Base-by-base conservation (phyloP, 2,329 filamentous ascomycete genomes). In the Exophiala alcalophila region DNA sequence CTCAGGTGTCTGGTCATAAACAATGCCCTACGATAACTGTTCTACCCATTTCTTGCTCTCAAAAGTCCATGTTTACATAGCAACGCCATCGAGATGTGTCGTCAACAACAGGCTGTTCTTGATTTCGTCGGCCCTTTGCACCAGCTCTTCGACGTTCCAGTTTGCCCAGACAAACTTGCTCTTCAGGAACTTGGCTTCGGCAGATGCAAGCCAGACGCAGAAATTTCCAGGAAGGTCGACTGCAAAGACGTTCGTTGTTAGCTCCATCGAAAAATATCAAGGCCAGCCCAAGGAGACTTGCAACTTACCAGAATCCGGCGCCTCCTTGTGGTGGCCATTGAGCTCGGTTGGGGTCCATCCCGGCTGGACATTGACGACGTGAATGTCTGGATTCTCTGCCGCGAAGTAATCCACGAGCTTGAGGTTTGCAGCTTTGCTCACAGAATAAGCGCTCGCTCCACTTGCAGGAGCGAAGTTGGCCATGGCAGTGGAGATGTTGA, bases 131-230 rank as follows among this genome's bases (percentile, higher is more conserved):
- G 61, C 62, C 18, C 57, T 55, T 1, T 60, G 57, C 53, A 69
- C 68, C 15, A 77, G 62, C 49, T 76, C 73, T 25, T 72, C 63
- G 0, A 75, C 65, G 54, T 77, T 74, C 73, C 72, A 77, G 14
- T 70, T 70, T 5, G 65, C 63, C 67, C 70, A 76, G 1, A 75
- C 53, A 18, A 69, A 69, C 31, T 67, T 70, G 2, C 66, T 62
- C 23, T 65, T 69, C 21, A 77, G 52, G 46, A 76, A 75, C 3
- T 47, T 54, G 0, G 73, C 71, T 49, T 76, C 70, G 1, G 64
- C 52, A 14, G 64, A 68, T 0, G 67, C 61, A 25, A 68, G 56
- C 71, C 71, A 75, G 4, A 73, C 61, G 4, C 59, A 47, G 49
- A 74, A 74, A 40, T 66, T 56, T 0, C 59, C 67, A 1, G 67